Percentiles rank a stretch among this genome's conserved stretches.
Conservation (phyloP, 2,329 filamentous ascomycete species). For the Ascosphaera aggregata region DNA sequence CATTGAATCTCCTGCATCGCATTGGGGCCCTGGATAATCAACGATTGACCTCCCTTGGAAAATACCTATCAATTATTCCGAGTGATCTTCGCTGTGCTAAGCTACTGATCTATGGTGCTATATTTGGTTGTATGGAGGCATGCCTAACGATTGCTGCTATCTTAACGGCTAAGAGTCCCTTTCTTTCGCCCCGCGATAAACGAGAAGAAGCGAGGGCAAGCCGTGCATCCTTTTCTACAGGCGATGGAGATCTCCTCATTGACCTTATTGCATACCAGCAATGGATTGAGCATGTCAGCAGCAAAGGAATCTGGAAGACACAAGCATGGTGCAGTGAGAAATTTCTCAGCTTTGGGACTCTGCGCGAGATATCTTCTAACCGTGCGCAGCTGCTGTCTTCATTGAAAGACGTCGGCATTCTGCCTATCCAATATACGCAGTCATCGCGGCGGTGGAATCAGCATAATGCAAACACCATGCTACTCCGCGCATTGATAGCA, state of each 20-base stretch:
- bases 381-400: conserved; percentile 66
- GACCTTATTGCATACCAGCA: conserved; percentile 65
- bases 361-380: conserved; percentile 74
- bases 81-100: conserved; percentile 85
- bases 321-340: conserved; percentile 61
- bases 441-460: conserved; percentile 18
- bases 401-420: conserved; percentile 65
- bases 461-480: conserved; percentile 17
- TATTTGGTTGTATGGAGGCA: conserved; percentile 78
- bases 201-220: conserved; percentile 62
- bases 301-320: conserved; percentile 20
- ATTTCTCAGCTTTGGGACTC: conserved; percentile 61
- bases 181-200: conserved; percentile 61
- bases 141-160: conserved; percentile 78
- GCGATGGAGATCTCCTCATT: conserved; percentile 71
- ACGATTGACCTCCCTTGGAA: conserved; percentile 71
- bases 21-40: conserved; percentile 83
- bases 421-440: conserved; percentile 29
- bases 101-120: conserved; percentile 81
- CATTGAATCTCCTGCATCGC: conserved; percentile 50
- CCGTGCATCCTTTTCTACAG: conserved; percentile 46
- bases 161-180: conserved; percentile 71
- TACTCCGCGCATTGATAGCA: conserved; percentile 47
- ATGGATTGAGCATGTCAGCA: conserved; percentile 46
- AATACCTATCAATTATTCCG: conserved; percentile 85